Evolutionary conservation across 139 green algal genomes (phyloP).

Genomic region (Zygnema cylindricum): DNA sequence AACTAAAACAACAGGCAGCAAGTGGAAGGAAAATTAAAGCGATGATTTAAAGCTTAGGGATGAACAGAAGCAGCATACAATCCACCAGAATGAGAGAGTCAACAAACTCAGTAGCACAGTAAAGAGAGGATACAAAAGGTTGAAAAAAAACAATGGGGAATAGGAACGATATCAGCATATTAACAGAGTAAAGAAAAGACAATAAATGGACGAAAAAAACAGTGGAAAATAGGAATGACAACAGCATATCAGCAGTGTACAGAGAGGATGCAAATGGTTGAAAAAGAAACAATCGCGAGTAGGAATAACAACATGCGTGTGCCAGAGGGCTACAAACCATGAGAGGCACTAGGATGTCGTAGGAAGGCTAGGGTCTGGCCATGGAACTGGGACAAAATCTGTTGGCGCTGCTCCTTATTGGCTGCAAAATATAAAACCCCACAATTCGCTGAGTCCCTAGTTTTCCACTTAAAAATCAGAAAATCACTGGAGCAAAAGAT

Average conservation of each 20-base stretch:
- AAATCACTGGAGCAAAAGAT: too few relatives aligned
- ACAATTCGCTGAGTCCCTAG: too few relatives aligned
- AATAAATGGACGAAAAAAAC: neutral
- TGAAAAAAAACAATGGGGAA: neutral
- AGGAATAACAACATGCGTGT: too few relatives aligned
- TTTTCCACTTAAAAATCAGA: too few relatives aligned
- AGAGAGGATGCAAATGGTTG: neutral
- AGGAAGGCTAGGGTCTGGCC: conserved; percentile 31
- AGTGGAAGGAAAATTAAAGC: too few relatives aligned
- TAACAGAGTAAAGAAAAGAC: neutral
- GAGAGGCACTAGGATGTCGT: conserved; percentile 28
- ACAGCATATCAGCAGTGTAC: neutral
- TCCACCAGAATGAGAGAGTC: too few relatives aligned
- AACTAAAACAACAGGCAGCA: conserved; percentile 17
- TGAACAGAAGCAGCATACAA: too few relatives aligned
- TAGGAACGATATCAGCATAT: neutral
- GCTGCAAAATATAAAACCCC: conserved; percentile 4
- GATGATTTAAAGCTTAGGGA: too few relatives aligned
- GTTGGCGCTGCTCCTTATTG: conserved; percentile 33
- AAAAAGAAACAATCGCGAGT: neutral
- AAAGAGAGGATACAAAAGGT: too few relatives aligned
- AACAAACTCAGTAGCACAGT: too few relatives aligned
- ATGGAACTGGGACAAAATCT: conserved; percentile 18
- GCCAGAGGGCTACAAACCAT: too few relatives aligned
- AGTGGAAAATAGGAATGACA: neutral